Conservation (phyloP, 2,329 filamentous ascomycete genomes). For the Colletotrichum costaricense region DNA sequence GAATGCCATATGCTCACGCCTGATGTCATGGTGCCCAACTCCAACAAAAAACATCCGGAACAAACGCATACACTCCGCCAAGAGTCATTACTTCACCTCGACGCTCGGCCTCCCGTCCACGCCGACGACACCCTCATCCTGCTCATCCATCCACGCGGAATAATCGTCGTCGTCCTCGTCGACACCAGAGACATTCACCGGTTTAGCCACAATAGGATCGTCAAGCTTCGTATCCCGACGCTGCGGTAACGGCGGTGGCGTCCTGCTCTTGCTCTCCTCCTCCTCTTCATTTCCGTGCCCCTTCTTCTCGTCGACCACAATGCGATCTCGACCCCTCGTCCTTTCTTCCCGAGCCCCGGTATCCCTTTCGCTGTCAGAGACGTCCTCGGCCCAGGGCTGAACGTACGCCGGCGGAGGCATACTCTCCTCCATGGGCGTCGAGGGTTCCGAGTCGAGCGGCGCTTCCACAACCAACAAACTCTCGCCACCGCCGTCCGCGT, state of each 20-base stretch:
- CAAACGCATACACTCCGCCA: not conserved
- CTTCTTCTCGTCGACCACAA: not conserved
- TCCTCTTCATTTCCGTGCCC: constrained; percentile 10
- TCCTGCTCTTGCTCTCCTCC: constrained; percentile 2
- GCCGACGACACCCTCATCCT: constrained; percentile 1
- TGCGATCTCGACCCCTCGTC: not conserved
- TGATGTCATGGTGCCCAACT: not conserved
- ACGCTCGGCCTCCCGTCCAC: not conserved
- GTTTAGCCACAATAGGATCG: constrained; percentile 35
- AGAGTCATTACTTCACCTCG: not conserved
- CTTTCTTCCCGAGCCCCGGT: not conserved
- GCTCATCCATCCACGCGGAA: constrained; percentile 50
- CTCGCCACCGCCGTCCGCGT: constrained; percentile 46
- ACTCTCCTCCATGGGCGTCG: constrained; percentile 57
- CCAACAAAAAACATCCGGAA: not conserved
- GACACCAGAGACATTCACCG: constrained; percentile 28
- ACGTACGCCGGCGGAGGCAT: constrained; percentile 15
- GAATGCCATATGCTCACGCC: not conserved
- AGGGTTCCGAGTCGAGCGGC: constrained; percentile 70
- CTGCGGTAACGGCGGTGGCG: constrained; percentile 20
- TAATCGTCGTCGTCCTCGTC: constrained; percentile 48
- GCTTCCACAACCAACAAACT: constrained; percentile 75
- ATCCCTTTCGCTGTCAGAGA: constrained; percentile 7
- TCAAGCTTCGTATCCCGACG: constrained; percentile 15
- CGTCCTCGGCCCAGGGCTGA: constrained; percentile 29